Conservation (phyloP, 2,329 filamentous ascomycete species). For the Pseudofabraea citricarpa region DNA sequence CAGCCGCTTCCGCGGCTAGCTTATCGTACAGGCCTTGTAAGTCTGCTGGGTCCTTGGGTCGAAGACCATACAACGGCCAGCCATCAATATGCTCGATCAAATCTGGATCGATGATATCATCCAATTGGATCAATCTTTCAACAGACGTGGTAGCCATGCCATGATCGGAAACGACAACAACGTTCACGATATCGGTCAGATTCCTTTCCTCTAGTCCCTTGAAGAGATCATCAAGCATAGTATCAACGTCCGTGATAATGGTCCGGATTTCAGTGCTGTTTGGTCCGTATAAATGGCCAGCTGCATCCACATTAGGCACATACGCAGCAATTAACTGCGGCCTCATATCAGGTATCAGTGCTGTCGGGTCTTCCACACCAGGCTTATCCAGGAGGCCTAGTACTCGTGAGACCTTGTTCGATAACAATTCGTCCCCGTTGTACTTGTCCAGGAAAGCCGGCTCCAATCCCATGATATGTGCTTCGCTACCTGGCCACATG, state of each 20-base stretch:
- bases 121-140: conserved; percentile 77
- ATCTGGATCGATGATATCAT: conserved; percentile 75
- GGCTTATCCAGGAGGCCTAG: conserved; percentile 82
- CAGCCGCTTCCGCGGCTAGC: conserved; percentile 49
- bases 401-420: conserved; percentile 73
- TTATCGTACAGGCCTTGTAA: conserved; percentile 63
- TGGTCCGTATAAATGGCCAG: conserved; percentile 84
- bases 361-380: conserved; percentile 56
- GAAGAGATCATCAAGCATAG: conserved; percentile 75
- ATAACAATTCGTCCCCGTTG: conserved; percentile 70
- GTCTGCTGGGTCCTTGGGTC: conserved; percentile 67
- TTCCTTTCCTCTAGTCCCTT: conserved; percentile 74
- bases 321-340: conserved; percentile 94
- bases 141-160: conserved; percentile 94
- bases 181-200: conserved; percentile 82
- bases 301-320: conserved; percentile 84
- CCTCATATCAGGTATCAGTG: conserved; percentile 49
- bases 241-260: conserved; percentile 76
- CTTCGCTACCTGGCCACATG: conserved; percentile 98
- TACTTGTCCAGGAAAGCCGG: conserved; percentile 81
- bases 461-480: conserved; percentile 69
- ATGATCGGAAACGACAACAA: conserved; percentile 95
- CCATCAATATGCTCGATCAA: conserved; percentile 84
- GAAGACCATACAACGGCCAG: conserved; percentile 87
- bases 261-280: conserved; percentile 86